Percentiles rank a stretch among this genome's conserved stretches.
These are phyloP conservation scores for Neolentinus lepideus DNA, from an alignment of 1,284 basidiomycete genomes.

Conservation along the genomic window DNA sequence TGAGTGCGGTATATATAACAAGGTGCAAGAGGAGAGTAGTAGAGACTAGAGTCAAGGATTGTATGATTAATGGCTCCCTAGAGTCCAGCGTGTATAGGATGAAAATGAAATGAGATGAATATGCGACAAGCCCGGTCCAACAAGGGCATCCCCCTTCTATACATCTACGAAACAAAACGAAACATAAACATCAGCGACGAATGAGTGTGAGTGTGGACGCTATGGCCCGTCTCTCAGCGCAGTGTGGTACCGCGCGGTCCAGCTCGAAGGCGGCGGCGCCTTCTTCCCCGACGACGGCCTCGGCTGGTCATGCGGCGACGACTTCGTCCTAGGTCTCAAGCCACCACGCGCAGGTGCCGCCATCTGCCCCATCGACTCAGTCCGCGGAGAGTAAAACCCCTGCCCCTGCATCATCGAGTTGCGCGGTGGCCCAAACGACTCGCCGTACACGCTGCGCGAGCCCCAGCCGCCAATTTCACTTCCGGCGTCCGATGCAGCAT, in stretches of 20 bases:
- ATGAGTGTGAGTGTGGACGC: not conserved
- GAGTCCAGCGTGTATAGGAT: no score
- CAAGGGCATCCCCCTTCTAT: no score
- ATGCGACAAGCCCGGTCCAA: no score
- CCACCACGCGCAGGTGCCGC: conserved; percentile 18
- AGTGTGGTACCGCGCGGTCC: conserved; percentile 28
- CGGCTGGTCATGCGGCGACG: conserved; percentile 36
- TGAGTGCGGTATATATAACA: no score
- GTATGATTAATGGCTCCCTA: no score
- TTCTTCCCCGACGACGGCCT: conserved; percentile 18
- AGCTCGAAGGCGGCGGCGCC: conserved; percentile 53
- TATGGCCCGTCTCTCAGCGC: not conserved
- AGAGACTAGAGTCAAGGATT: no score
- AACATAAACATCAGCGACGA: not conserved
- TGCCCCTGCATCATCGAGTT: not conserved
- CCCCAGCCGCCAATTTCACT: conserved; percentile 50
- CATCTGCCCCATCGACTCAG: conserved; percentile 11
- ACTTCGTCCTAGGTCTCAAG: conserved; percentile 42
- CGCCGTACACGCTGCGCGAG: conserved; percentile 61
- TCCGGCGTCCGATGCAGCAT: conserved; percentile 38
- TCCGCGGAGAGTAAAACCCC: conserved; percentile 20
- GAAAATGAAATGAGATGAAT: no score
- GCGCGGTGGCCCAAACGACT: conserved; percentile 42
- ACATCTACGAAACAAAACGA: no score
- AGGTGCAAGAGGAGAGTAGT: no score